Evolutionary conservation across 768 basidiomycete genomes (phyloP), one percentile per base, ranked within the genome.

Genomic region (Cubamyces lactineus): DNA sequence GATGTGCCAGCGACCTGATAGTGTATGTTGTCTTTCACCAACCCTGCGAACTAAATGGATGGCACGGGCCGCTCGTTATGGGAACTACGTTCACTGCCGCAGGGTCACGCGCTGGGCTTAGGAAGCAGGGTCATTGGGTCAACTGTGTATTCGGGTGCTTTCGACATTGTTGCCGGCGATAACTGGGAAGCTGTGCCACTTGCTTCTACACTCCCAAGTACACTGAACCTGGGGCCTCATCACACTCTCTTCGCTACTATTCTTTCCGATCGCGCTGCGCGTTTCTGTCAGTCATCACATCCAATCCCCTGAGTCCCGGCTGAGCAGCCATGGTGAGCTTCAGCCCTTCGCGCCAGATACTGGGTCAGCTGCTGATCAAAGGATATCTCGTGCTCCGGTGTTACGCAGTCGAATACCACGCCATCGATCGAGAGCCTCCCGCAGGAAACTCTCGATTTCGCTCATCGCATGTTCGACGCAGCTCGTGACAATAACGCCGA

Each of bases 401-500:
- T 28, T 28, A 7, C 24, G 13, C 42, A 60, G 51, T 19, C 59
- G 21, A 52, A 53, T 46, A 12, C 53, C 39, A 55, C 51, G 42
- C 48, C 48, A 49, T 58, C 60, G 38, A 53, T 21, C 23, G 46
- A 48, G 40, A 21, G 49, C 55, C 69, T 80, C 9, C 76, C 80
- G 1, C 51, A 71, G 15, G 77, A 74, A 17, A 77, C 80, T 21
- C 24, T 83, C 65, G 74, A 72, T 5, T 83, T 84, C 66, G 91
- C 89, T 0, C 80, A 85, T 56, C 82, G 84, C 49, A 88, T 91
- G 78, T 92, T 92, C 74, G 83, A 91, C 50, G 88, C 87, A 7
- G 91, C 88, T 7, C 83, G 91, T 8, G 71, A 75, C 3, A 89
- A 89, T 3, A 76, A 87, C 63, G 61, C 77, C 0, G 77, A 77